phyloP scores from a whole-genome alignment of 495 filamentous ascomycete genomes.

The Aspergillus conjunctus region DNA sequence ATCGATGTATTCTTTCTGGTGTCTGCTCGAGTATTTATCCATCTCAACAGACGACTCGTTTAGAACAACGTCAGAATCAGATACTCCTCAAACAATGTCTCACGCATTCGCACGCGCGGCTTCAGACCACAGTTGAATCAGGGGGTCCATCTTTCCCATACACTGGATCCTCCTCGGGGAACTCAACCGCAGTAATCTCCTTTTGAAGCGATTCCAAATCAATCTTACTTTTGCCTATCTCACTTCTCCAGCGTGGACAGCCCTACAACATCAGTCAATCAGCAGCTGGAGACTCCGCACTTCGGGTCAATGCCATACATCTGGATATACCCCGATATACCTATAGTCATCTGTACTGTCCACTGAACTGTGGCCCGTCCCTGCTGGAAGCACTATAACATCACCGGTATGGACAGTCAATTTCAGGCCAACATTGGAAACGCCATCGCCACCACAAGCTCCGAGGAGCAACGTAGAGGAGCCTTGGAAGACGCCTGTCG shows the following conservation, averaged over 20 bases:
- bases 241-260: constrained; percentile 14
- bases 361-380: constrained; percentile 14
- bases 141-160: constrained; percentile 5
- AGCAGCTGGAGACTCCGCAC: neutral
- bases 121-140: constrained; percentile 13
- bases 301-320: constrained; percentile 1
- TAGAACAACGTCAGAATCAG: neutral
- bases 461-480: constrained; percentile 14
- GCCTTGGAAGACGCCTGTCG: constrained; percentile 8
- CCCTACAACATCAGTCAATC: constrained; percentile 5
- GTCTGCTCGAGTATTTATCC: too few species aligned
- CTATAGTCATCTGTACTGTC: constrained; percentile 7
- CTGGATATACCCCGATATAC: constrained; percentile 18
- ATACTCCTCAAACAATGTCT: neutral
- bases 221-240: constrained; percentile 3
- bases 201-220: constrained; percentile 7
- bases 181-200: constrained; percentile 2
- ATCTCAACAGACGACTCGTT: too few species aligned
- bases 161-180: constrained; percentile 15
- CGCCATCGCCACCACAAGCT: constrained; percentile 6
- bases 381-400: constrained; percentile 15
- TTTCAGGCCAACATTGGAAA: constrained; percentile 3
- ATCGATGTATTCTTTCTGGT: too few species aligned
- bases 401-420: constrained; percentile 14
- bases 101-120: neutral